Conservation (phyloP, 371 early-diverging fungal genomes). For the Saksenaea oblongispora region DNA sequence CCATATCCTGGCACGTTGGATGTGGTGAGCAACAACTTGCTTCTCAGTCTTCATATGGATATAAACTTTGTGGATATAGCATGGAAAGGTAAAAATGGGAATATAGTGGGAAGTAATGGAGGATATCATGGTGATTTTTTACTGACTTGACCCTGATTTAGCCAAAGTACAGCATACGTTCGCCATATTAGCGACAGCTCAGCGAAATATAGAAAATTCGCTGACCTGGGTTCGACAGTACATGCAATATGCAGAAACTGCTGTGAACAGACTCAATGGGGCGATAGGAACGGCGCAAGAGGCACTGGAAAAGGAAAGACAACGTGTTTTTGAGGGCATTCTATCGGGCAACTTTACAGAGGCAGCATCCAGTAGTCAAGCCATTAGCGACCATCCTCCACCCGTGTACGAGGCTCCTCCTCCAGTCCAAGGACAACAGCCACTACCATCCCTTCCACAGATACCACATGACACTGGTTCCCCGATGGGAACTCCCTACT, state of each 20-base stretch:
- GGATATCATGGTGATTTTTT: background rate
- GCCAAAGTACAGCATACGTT: slow-evolving; percentile 19
- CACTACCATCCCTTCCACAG: background rate
- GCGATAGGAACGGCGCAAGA: slow-evolving; percentile 16
- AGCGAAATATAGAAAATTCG: slow-evolving; percentile 15
- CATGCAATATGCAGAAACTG: slow-evolving; percentile 19
- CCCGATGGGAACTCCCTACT: background rate
- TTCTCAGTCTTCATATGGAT: slow-evolving; percentile 29
- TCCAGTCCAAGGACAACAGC: background rate
- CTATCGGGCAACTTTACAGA: slow-evolving; percentile 13
- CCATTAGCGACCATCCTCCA: slow-evolving; percentile 10
- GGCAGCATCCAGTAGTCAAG: background rate
- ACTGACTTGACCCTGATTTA: background rate
- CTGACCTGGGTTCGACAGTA: slow-evolving; percentile 23
- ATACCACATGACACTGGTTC: background rate
- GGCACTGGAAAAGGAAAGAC: slow-evolving; percentile 17
- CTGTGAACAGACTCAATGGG: slow-evolving; percentile 13
- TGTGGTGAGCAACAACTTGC: slow-evolving; percentile 35
- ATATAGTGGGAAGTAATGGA: background rate
- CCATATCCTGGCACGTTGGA: slow-evolving; percentile 42
- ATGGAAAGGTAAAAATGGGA: slow-evolving; percentile 37
- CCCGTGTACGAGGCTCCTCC: slow-evolving; percentile 28
- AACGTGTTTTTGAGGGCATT: slow-evolving; percentile 20
- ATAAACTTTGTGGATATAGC: slow-evolving; percentile 32
- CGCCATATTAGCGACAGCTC: slow-evolving; percentile 11